Percentiles rank a stretch among this genome's conserved stretches.
Evolutionary conservation across 192 early-diverging fungal genomes (phyloP).

Genomic region (Backusella luteola): DNA sequence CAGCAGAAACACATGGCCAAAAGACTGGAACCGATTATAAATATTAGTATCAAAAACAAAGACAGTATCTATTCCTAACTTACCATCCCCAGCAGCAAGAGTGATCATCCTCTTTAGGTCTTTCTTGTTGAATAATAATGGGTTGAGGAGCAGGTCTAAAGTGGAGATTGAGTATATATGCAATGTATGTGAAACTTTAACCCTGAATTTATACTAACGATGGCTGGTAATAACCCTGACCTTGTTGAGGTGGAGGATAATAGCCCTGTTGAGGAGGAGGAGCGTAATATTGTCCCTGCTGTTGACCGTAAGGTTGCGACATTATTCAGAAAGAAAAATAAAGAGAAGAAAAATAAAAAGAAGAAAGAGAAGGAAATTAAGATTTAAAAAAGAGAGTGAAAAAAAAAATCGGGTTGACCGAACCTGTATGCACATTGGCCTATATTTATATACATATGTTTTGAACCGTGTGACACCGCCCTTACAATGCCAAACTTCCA

Average conservation of each 20-base stretch:
- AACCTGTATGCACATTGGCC: background rate
- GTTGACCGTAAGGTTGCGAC: background rate
- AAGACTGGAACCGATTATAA: background rate
- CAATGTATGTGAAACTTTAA: background rate
- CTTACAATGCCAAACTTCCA: background rate
- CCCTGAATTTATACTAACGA: background rate
- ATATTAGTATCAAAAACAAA: background rate
- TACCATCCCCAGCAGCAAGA: constrained; percentile 29
- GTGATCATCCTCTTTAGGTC: constrained; percentile 1
- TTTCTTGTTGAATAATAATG: constrained; percentile 17
- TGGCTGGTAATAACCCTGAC: constrained; percentile 3
- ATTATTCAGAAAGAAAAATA: background rate
- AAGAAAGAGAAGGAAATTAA: constrained; percentile 1
- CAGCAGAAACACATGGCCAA: constrained; percentile 18
- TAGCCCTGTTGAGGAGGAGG: background rate
- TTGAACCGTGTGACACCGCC: background rate
- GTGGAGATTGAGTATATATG: background rate
- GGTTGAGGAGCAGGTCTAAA: constrained; percentile 25
- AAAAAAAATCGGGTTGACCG: background rate
- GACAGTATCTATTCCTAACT: background rate
- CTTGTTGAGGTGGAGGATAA: constrained; percentile 6
- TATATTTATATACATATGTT: background rate
- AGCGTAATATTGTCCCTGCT: background rate
- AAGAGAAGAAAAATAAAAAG: background rate
- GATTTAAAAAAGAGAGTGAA: background rate